These are phyloP conservation scores for Metarhizium rileyi DNA, from an alignment of 2,329 filamentous ascomycete genomes.

Conservation along the genomic window DNA sequence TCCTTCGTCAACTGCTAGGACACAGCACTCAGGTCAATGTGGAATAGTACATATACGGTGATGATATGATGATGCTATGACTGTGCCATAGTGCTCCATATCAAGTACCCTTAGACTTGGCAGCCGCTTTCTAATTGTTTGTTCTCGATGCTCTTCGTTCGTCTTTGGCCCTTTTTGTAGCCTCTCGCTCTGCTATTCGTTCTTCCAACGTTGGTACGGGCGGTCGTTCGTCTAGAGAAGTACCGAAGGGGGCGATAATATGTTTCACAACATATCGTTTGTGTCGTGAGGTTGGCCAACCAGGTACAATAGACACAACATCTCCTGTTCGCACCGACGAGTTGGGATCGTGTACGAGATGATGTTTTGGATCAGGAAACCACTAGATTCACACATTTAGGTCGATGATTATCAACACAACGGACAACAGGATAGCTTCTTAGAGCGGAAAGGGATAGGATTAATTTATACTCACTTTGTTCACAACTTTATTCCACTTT, in stretches of 20 bases:
- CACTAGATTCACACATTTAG: constrained; percentile 21
- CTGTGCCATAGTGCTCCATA: neutral
- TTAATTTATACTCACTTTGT: constrained; percentile 47
- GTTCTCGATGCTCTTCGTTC: constrained; percentile 35
- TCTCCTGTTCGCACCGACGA: constrained; percentile 65
- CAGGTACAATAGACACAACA: constrained; percentile 59
- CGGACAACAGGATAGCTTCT: neutral
- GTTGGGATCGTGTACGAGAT: constrained; percentile 71
- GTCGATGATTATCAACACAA: neutral
- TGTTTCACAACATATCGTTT: constrained; percentile 67
- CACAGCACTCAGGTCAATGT: neutral
- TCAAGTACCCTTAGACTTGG: neutral
- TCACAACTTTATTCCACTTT: constrained; percentile 62
- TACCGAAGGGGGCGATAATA: constrained; percentile 62
- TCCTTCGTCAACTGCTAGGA: neutral
- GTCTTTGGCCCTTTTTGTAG: constrained; percentile 47
- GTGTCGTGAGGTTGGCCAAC: constrained; percentile 53
- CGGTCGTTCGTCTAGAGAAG: constrained; percentile 52
- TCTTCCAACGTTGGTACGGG: constrained; percentile 57
- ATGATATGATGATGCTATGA: neutral
- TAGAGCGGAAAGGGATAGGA: neutral
- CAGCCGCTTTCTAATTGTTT: constrained; percentile 12
- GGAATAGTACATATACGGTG: neutral
- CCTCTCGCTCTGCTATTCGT: constrained; percentile 42
- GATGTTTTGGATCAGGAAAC: constrained; percentile 54